Percentiles rank a stretch among this genome's conserved stretches.
Evolutionary conservation across 345 rosid genomes (phyloP).

Genomic region (Barbarea vulgaris): DNA sequence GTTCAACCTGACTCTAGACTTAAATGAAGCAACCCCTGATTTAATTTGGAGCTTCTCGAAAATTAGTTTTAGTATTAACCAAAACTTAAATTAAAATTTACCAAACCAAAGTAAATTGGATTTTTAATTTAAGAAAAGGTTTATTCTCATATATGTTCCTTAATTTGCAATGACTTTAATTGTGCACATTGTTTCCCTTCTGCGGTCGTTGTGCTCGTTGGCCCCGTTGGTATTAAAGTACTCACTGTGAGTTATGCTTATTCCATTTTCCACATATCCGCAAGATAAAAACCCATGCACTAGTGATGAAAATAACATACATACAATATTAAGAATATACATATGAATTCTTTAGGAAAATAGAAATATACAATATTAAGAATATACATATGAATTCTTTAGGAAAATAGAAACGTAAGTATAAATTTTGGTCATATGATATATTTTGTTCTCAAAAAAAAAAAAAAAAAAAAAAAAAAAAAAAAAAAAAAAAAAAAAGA

Average conservation of each 20-base stretch:
- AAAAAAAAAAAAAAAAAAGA: no score
- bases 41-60: neutral
- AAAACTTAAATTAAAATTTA: no score
- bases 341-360: no score
- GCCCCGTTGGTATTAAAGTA: neutral
- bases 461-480: no score
- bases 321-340: neutral
- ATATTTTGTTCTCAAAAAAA: no score
- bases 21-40: neutral
- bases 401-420: no score
- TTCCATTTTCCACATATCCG: no score
- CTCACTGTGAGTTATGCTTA: no score
- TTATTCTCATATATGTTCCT: no score
- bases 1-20: neutral
- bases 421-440: neutral
- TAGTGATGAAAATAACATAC: neutral
- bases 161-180: neutral
- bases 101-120: no score
- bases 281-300: neutral
- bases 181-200: neutral
- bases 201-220: neutral
- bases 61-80: neutral
- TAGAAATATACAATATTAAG: neutral
- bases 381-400: neutral
- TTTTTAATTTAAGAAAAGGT: no score